Base-by-base conservation (phyloP, 257 asterid species). In the Echium plantagineum region DNA sequence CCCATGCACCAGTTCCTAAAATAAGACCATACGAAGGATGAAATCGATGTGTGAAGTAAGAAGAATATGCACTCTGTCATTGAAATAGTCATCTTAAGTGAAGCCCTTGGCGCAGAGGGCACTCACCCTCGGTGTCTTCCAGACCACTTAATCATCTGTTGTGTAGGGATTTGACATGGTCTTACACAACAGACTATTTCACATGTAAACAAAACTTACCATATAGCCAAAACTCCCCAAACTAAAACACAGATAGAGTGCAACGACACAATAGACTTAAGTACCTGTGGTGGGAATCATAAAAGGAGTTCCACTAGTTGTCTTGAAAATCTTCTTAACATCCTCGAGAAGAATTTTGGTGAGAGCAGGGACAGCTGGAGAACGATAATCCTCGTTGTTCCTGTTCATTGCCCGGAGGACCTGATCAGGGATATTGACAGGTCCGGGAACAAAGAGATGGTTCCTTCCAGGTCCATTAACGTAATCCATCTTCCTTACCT, bases 1-100 rank as follows among this genome's bases (percentile, higher is more conserved):
- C 98, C 98, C 98, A 91, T 56, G 98, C 98, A 59, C 98, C 98
- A 57, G 98, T 91, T 53, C 98, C 98, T 91, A 84, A 28, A 69
- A 59, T 31, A 35, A 65, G 35, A 9, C 28, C 59, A 74, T 53
- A 63, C 47, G 18, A 31, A 57, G 26, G 47, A 3, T 68, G 59
- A 51, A 17, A n/a, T 21, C 21, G 6, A 15, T 18, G 21, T 3
- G 20, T 7, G 12, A 35, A 35, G 9, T 10, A 24, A 24, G 60
- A 48, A 28, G 15, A 16, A 46, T 31, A 28, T 13, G 18, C 35
- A 24, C 13, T 9, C 3, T 2, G 32, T 28, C 32, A 28, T 28
- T 4, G 7, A 1, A 28, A 28, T 28, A 28, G 5, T 28, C 26
- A 24, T 24, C 26, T 1, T 3, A 24, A 24, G 26, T 1, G 26